Conservation (phyloP, 176 grass and related monocot genomes). For the Carex parvula region DNA sequence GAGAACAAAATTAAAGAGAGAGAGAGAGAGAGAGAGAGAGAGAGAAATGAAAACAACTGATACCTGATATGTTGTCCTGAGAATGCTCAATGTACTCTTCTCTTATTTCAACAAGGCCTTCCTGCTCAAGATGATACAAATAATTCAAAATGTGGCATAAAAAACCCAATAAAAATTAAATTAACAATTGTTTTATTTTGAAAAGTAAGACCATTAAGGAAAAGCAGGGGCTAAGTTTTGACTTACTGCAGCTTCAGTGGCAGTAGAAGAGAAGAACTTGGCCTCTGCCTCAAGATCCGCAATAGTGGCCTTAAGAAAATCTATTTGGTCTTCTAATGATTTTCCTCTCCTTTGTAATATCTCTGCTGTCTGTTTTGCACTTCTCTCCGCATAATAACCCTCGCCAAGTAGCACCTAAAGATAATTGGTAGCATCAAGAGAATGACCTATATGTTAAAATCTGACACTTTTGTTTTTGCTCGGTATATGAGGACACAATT, state of each 20-base stretch:
- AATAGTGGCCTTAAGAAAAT: conserved; percentile 61
- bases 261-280: conserved; percentile 67
- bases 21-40: conserved; percentile 25
- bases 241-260: conserved; percentile 46
- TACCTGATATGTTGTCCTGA: conserved; percentile 44
- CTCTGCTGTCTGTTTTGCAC: conserved; percentile 68
- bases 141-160: conserved; percentile 19
- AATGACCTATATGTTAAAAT: neutral
- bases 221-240: conserved; percentile 13
- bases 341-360: conserved; percentile 68
- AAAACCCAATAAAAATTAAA: neutral
- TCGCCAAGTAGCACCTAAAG: conserved; percentile 87
- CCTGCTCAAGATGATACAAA: conserved; percentile 41
- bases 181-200: neutral
- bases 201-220: neutral
- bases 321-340: conserved; percentile 64
- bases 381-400: conserved; percentile 72
- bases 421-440: conserved; percentile 11
- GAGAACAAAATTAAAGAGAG: neutral
- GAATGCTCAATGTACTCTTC: conserved; percentile 73
- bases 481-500: neutral
- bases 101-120: conserved; percentile 96
- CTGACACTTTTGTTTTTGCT: neutral
- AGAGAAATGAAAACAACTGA: conserved; percentile 6
- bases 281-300: conserved; percentile 71